These are phyloP conservation scores for Coniochaeta ligniaria DNA, from an alignment of 2,329 filamentous ascomycete genomes.

Conservation along the genomic window DNA sequence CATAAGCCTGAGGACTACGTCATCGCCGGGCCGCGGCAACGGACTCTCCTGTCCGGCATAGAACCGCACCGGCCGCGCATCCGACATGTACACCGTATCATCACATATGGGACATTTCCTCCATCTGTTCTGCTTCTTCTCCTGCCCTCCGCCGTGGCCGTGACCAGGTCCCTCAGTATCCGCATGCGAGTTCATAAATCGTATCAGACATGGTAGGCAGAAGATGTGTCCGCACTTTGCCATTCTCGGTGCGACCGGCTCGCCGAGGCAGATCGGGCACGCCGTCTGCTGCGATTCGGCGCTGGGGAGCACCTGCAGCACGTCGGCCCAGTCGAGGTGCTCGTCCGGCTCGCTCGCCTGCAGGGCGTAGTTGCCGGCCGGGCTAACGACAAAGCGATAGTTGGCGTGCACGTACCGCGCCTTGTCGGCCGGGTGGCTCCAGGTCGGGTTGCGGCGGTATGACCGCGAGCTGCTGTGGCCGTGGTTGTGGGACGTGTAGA, in stretches of 20 bases:
- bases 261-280: constrained; percentile 91
- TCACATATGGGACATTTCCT: constrained; percentile 97
- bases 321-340: constrained; percentile 82
- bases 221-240: constrained; percentile 96
- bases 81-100: constrained; percentile 86
- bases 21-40: constrained; percentile 73
- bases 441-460: constrained; percentile 66
- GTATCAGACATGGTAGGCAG: constrained; percentile 84
- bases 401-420: constrained; percentile 89
- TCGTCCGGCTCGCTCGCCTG: constrained; percentile 84
- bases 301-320: constrained; percentile 87
- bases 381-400: constrained; percentile 92
- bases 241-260: constrained; percentile 91
- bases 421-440: constrained; percentile 87
- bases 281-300: constrained; percentile 80
- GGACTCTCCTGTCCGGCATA: constrained; percentile 83
- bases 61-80: constrained; percentile 83
- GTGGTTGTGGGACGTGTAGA: constrained; percentile 43
- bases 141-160: constrained; percentile 44
- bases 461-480: constrained; percentile 45
- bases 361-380: constrained; percentile 67
- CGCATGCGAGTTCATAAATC: constrained; percentile 76
- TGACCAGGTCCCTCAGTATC: constrained; percentile 47
- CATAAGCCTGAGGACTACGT: constrained; percentile 84
- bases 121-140: constrained; percentile 57